Evolutionary conservation across 164 flowering plant species (phyloP).

Genomic region (Macadamia tetraphylla): DNA sequence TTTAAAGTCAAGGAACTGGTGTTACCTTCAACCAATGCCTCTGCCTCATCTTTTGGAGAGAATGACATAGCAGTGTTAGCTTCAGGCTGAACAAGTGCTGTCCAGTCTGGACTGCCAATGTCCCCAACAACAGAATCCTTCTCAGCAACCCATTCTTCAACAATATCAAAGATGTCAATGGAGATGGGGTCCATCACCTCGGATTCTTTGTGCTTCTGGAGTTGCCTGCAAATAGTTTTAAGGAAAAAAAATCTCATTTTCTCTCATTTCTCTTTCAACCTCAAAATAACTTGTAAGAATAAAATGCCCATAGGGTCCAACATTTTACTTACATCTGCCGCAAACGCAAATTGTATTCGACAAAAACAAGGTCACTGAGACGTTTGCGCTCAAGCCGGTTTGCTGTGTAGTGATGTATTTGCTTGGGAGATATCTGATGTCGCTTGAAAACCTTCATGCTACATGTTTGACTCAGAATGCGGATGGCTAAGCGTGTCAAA

Average conservation of each 20-base stretch:
- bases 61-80: conserved; percentile 26
- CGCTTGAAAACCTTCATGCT: conserved; percentile 35
- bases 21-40: conserved; percentile 46
- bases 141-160: conserved; percentile 60
- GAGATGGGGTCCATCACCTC: conserved; percentile 48
- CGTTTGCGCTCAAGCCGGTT: conserved; percentile 71
- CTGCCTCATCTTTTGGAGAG: conserved; percentile 35
- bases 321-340: conserved; percentile 44
- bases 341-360: conserved; percentile 56
- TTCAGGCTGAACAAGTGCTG: conserved; percentile 39
- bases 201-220: conserved; percentile 23
- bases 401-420: conserved; percentile 34
- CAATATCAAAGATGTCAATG: conserved; percentile 23
- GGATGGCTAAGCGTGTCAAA: conserved; percentile 68
- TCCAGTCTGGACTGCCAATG: conserved; percentile 44
- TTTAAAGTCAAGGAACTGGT: not conserved
- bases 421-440: conserved; percentile 36
- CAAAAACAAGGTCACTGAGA: conserved; percentile 61
- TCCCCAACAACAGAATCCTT: conserved; percentile 37
- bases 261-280: no score
- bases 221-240: conserved; percentile 21
- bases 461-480: conserved; percentile 75
- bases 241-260: not conserved
- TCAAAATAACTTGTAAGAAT: no score
- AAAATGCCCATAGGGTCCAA: not conserved